Evolutionary conservation across 2,329 filamentous ascomycete genomes (phyloP).

Genomic region (Neofusicoccum kwambonambiense): DNA sequence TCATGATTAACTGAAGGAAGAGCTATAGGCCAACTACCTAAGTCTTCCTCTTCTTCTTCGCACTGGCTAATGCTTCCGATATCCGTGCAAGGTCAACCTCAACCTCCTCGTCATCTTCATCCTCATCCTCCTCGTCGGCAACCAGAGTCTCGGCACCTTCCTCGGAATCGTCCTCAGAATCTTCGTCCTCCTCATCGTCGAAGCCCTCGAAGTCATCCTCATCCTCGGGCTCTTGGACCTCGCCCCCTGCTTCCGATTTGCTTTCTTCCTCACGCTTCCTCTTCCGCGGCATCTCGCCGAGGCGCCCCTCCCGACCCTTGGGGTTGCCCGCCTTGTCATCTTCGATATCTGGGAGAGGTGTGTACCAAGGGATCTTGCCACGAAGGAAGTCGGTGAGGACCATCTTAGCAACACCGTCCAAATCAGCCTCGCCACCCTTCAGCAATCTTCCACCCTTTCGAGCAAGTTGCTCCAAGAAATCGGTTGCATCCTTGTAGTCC

Average conservation of each 20-base stretch:
- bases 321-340: conserved; percentile 50
- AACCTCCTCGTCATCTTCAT: conserved; percentile 28
- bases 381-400: conserved; percentile 94
- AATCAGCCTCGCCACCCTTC: conserved; percentile 89
- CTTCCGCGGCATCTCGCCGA: conserved; percentile 74
- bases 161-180: conserved; percentile 23
- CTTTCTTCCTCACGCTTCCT: conserved; percentile 60
- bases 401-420: conserved; percentile 95
- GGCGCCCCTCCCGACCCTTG: conserved; percentile 71
- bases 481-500: conserved; percentile 67
- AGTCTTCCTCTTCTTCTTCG: conserved; percentile 27
- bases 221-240: conserved; percentile 32
- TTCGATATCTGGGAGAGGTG: conserved; percentile 64
- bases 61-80: conserved; percentile 33
- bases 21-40: not conserved
- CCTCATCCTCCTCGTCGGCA: conserved; percentile 21
- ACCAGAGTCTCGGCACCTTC: conserved; percentile 25
- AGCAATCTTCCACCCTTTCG: conserved; percentile 83
- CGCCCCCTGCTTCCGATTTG: conserved; percentile 43
- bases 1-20: conserved; percentile 4
- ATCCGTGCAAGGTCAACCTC: conserved; percentile 36
- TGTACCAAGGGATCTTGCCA: conserved; percentile 96
- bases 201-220: conserved; percentile 21
- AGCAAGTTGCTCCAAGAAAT: conserved; percentile 84
- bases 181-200: conserved; percentile 18